These are phyloP conservation scores for Hypholoma fasciculare DNA, from an alignment of 768 basidiomycete genomes.

Conservation along the genomic window DNA sequence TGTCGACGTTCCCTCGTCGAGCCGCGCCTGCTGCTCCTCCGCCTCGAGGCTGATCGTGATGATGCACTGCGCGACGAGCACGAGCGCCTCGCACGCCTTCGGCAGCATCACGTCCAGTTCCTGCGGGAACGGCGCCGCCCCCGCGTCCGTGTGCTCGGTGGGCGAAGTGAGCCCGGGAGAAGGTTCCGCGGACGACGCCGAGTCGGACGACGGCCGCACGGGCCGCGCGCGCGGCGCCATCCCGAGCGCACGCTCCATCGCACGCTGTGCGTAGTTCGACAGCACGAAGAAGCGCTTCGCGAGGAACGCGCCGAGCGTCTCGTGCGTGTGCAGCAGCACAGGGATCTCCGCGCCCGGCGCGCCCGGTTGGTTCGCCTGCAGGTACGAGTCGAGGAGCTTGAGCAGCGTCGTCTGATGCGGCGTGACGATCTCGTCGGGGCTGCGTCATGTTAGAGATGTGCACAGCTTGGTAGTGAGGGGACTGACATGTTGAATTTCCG, in stretches of 20 bases:
- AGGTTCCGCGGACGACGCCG: conserved; percentile 10
- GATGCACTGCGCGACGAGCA: conserved; percentile 77
- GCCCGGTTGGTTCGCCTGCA: conserved; percentile 53
- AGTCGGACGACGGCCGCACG: conserved; percentile 16
- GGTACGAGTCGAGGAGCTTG: conserved; percentile 83
- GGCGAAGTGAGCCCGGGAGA: conserved; percentile 5
- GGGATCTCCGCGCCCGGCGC: conserved; percentile 28
- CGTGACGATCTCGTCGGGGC: conserved; percentile 70
- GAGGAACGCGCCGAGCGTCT: conserved; percentile 56
- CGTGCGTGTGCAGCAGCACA: conserved; percentile 36
- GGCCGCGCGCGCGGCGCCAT: conserved; percentile 15
- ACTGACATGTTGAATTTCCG: conserved; percentile 60
- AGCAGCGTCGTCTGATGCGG: conserved; percentile 88
- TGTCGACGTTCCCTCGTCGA: conserved; percentile 17
- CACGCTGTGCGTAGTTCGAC: conserved; percentile 53
- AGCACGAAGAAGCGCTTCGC: conserved; percentile 62
- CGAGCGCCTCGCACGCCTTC: conserved; percentile 78
- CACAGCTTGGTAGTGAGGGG: neutral
- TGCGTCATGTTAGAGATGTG: conserved; percentile 23
- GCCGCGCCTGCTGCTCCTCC: conserved; percentile 30
- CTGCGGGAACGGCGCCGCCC: conserved; percentile 28
- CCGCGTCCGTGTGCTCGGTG: conserved; percentile 11
- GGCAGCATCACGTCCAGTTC: conserved; percentile 72
- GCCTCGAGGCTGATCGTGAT: conserved; percentile 60
- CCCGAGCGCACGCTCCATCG: conserved; percentile 51